Evolutionary conservation across 2,329 filamentous ascomycete species (phyloP), one percentile per base, ranked within the genome.

Genomic region (Simplicillium aogashimaense): DNA sequence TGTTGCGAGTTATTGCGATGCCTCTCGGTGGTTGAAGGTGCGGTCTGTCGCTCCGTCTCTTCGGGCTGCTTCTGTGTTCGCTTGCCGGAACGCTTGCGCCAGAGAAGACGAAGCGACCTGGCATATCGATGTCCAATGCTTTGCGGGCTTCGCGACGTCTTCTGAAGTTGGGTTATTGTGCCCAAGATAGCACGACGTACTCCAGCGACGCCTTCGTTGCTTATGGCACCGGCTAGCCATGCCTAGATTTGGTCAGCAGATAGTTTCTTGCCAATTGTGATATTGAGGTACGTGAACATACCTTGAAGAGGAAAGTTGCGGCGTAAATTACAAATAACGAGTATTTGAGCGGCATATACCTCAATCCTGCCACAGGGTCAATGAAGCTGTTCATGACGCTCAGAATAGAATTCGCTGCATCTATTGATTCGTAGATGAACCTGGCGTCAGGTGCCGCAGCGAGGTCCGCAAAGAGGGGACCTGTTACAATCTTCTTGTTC

Each of bases 371-470:
- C 38, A 72, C 66, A 0, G 77, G 74, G 41, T 80, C 71, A 25
- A 80, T 69, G 44, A 69, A 71, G 41, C 71, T 72, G 49, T 76
- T 78, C 15, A 81, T 64, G 2, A 75, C 77, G 13, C 66, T 71
- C 12, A 82, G 59, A 14, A 81, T 67, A 0, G 73, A 71, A 50
- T 79, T 80, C 1, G 77, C 78, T 3, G 78, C 76, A 47, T 80
- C 75, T 7, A 82, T 68, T 2, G 76, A 76, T 51, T 80, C 76
- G 53, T 80, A 81, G 42, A 82, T 80, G 54, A 81, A 81, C 6
- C 78, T 67, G 5, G 77, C 75, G 50, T 81, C 78, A 6, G 76
- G 75, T 41, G 76, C 74, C 1, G 70, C 71, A 5, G 74, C 73
- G 3, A 80, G 64, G 41, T 77, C 72, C 37, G 61, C 65, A 50